Percentiles rank a stretch among this genome's conserved stretches.
Conservation (phyloP, 73 alveolate species). For the Paramecium primaurelia region DNA sequence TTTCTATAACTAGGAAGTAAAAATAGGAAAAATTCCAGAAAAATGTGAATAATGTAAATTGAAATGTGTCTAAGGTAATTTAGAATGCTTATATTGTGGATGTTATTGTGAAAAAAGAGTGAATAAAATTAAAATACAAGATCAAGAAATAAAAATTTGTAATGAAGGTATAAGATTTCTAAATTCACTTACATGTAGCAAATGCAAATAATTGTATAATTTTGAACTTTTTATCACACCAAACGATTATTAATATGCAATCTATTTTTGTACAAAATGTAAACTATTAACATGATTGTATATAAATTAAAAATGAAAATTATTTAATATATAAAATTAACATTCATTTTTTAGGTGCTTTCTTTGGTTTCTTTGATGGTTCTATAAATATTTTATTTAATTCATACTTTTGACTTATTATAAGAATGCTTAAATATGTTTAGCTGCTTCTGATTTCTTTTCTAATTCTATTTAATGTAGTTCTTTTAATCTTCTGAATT, state of each 20-base stretch:
- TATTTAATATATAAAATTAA: not conserved
- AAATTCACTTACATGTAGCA: not conserved
- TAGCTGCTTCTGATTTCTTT: slow-evolving; percentile 58
- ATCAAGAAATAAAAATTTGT: not conserved
- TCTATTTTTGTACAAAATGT: not conserved
- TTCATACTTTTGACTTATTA: slow-evolving; percentile 48
- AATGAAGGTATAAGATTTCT: not conserved
- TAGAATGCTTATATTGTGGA: not conserved
- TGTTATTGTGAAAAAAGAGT: not conserved
- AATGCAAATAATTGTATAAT: not conserved
- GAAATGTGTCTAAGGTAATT: not conserved
- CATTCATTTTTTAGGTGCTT: not conserved
- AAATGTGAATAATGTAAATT: not conserved
- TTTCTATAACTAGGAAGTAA: not conserved
- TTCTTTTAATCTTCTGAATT: slow-evolving; percentile 49
- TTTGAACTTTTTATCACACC: not conserved
- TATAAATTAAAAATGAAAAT: not conserved
- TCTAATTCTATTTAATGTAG: slow-evolving; percentile 32
- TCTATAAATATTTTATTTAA: not conserved
- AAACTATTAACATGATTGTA: not conserved
- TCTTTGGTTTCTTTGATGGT: slow-evolving; percentile 26
- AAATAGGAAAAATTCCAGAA: not conserved
- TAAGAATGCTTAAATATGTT: slow-evolving; percentile 44
- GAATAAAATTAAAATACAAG: not conserved
- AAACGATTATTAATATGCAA: not conserved